Base-by-base conservation (phyloP, 345 rosid genomes). In the Brassica cretica region DNA sequence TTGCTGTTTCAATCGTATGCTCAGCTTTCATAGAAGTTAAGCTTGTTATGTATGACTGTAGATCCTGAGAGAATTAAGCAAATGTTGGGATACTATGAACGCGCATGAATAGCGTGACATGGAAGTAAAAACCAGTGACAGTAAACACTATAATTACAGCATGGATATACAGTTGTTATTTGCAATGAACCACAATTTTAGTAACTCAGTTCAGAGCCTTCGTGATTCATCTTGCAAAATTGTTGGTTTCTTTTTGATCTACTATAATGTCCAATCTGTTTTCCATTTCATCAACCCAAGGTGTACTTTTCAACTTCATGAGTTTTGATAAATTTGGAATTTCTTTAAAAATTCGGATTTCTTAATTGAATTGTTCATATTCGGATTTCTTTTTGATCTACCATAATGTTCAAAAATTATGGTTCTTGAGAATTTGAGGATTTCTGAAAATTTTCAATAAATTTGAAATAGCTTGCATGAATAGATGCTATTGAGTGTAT, bases 1-100 rank as follows among this genome's bases (percentile, higher is more conserved):
- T 90, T 69, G 89, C 90, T 12, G 87, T 78, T 85, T 89, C 89
- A 70, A 87, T 66, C 70, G 87, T 85, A 74, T 87, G 90, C 24
- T 89, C 90, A 60, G 80, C 79, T 80, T 89, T 94, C 93, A 92
- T 86, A 71, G 87, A 88, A 78, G 90, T 76, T 24, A 94, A 78
- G 80, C 96, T 93, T 46, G 64, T 46, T 72, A 91, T 77, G 76
- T 79, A 89, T 68, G 91, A 89, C 84, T 87, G 92, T 85, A 81
- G 73, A 76, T 89, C 91, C 99, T 95, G 91, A 18, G 91, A 18
- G 77, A 71, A 71, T 59, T 73, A 2, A 60, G 44, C 11, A 67
- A 59, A 32, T 21, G 70, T 60, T 66, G 33, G 8, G 67, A 41
- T 66, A 67, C 63, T 67, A 44, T 67, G 16, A 73, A 11, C 16